Base-by-base conservation (phyloP, 2,329 filamentous ascomycete species). In the Parafenestella ontariensis region DNA sequence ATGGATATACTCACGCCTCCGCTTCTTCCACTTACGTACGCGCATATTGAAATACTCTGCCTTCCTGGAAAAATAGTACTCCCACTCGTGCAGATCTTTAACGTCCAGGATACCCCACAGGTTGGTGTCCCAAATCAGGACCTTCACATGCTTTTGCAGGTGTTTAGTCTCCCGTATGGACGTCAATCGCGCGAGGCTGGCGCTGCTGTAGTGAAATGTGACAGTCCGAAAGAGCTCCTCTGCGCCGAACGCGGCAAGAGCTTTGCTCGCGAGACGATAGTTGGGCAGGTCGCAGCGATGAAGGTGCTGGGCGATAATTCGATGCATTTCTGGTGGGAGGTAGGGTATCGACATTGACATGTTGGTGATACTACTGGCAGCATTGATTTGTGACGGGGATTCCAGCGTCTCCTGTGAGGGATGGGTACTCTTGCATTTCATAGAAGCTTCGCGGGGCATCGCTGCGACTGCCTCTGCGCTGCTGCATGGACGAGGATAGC, bases 241-340 rank as follows among this genome's bases (percentile, higher is more conserved):
- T 9, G 45, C 48, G 3, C 51, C 61, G 10, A 58, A 46, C 1
- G 36, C 42, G 21, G 40, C 49, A 3, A 57, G 28, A 1, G 31
- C 15, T 36, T 43, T 62, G 36, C 36, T 56, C 8, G 45, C 52
- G 3, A 65, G 50, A n/a, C 60, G 51, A 18, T 62, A 64, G 11
- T 44, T 45, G 3, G 56, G 48, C 11, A 65, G 21, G 17, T 62
- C 58, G 1, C 36, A 36, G 18, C 46, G 33, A 2, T 52, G 9
- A 9, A 62, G 24, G 26, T 59, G 53, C 31, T 52, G 42, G 34
- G 51, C 49, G 7, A 65, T 48, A 9, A 50, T 37, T 13, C 42
- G 39, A 26, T 62, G 50, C 3, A 66, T 18, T 34, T 64, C 61
- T 11, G 46, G 54, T 9, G 61, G 61, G 23, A 65, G 44, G 13